Conservation (phyloP, 2,329 filamentous ascomycete genomes). For the Monosporascus sp. region DNA sequence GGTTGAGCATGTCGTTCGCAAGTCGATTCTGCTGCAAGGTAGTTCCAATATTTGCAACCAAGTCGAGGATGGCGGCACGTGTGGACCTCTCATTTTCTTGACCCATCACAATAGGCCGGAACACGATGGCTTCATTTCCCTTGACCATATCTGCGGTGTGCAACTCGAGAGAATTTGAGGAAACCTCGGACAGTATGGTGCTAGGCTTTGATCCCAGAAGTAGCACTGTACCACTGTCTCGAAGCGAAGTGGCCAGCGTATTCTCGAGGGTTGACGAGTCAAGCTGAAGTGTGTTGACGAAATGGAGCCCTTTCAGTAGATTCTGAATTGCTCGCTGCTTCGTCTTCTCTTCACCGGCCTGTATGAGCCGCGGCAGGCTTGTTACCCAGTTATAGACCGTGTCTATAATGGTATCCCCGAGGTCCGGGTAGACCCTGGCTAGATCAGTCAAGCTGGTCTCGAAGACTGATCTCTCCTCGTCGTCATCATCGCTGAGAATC, state of each 20-base stretch:
- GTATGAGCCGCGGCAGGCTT: conserved; percentile 76
- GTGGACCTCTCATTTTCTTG: conserved; percentile 63
- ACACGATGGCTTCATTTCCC: conserved; percentile 28
- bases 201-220: conserved; percentile 27
- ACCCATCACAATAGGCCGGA: conserved; percentile 56
- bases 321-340: conserved; percentile 70
- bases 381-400: conserved; percentile 77
- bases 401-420: conserved; percentile 61
- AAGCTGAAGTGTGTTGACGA: conserved; percentile 58
- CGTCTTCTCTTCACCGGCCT: conserved; percentile 71
- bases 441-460: conserved; percentile 55
- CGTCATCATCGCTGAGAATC: conserved; percentile 52
- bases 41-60: conserved; percentile 51
- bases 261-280: conserved; percentile 63
- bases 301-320: conserved; percentile 65
- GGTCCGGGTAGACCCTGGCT: conserved; percentile 53
- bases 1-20: conserved; percentile 59
- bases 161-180: conserved; percentile 22
- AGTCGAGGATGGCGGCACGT: conserved; percentile 47
- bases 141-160: conserved; percentile 22
- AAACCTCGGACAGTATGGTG: conserved; percentile 27
- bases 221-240: conserved; percentile 62
- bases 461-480: conserved; percentile 35
- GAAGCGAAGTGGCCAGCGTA: conserved; percentile 60
- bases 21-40: conserved; percentile 56